phyloP scores from a whole-genome alignment of 2,329 filamentous ascomycete genomes.

The Beauveria medogensis region DNA sequence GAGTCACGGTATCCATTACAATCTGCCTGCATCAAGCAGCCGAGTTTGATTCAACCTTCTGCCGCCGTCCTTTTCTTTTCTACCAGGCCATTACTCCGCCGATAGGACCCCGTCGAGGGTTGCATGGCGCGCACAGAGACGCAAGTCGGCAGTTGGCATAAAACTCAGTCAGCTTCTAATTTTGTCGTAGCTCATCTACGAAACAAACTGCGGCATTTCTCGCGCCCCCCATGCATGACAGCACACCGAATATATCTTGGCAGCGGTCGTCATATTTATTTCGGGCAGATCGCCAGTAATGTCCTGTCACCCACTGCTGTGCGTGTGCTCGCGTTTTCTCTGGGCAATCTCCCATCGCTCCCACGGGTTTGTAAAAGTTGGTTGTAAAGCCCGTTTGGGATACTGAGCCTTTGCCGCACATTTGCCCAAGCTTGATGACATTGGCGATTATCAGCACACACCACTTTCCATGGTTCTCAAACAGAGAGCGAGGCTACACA shows the following conservation, averaged over 20 bases:
- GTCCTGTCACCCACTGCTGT: background rate
- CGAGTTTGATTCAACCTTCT: background rate
- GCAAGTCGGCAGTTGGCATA: slow-evolving; percentile 5
- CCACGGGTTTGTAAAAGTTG: background rate
- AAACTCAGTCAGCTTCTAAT: background rate
- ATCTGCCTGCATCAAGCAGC: background rate
- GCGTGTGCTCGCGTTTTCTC: background rate
- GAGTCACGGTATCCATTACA: background rate
- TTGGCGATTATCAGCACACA: background rate
- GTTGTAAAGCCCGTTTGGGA: background rate
- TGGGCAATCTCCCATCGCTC: slow-evolving; percentile 5
- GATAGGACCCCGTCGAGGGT: background rate
- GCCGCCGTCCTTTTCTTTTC: background rate
- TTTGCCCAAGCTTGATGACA: background rate
- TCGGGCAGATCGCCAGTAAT: background rate
- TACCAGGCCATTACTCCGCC: background rate
- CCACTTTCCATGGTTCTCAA: background rate
- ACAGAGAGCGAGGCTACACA: background rate
- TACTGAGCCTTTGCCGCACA: background rate
- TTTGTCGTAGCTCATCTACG: slow-evolving; percentile 1
- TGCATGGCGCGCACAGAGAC: background rate
- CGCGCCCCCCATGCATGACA: background rate
- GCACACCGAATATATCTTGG: background rate
- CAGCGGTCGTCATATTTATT: background rate
- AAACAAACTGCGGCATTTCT: slow-evolving; percentile 3